Percentiles rank a stretch among this genome's conserved stretches.
Conservation (phyloP, 805 yeast species). For the Suhomyces sp. region DNA sequence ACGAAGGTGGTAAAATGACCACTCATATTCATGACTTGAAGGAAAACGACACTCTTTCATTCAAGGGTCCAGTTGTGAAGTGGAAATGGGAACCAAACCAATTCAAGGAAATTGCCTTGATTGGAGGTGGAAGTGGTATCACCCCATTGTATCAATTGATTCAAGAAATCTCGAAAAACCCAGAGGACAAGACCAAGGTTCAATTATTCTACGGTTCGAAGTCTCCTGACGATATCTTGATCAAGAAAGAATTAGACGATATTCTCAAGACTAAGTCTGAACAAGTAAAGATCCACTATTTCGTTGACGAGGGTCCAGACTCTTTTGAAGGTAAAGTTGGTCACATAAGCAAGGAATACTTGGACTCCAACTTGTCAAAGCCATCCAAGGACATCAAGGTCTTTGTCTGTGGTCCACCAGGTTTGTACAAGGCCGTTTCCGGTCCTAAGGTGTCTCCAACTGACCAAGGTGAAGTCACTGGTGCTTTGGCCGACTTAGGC, state of each 20-base stretch:
- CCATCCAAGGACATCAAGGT: slow-evolving; percentile 62
- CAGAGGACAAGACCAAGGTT: slow-evolving; percentile 86
- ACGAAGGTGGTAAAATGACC: slow-evolving; percentile 83
- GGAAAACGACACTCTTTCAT: slow-evolving; percentile 76
- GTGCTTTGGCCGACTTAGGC: slow-evolving; percentile 85
- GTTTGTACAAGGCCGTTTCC: slow-evolving; percentile 80
- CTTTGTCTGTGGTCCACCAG: slow-evolving; percentile 96
- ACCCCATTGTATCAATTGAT: slow-evolving; percentile 91
- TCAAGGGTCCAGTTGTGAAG: slow-evolving; percentile 92
- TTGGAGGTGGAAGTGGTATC: slow-evolving; percentile 97
- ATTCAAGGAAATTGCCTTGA: slow-evolving; percentile 72
- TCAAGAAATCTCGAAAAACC: slow-evolving; percentile 72
- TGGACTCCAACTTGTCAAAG: slow-evolving; percentile 58
- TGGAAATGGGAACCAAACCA: slow-evolving; percentile 89
- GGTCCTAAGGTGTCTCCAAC: slow-evolving; percentile 82
- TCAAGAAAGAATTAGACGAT: slow-evolving; percentile 73
- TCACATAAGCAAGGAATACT: slow-evolving; percentile 72
- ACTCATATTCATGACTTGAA: slow-evolving; percentile 68
- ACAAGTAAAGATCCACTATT: slow-evolving; percentile 75
- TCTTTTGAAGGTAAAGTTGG: slow-evolving; percentile 65
- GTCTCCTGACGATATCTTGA: slow-evolving; percentile 74
- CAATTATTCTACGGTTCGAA: slow-evolving; percentile 77
- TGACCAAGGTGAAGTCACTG: slow-evolving; percentile 94
- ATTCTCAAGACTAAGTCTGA: slow-evolving; percentile 68
- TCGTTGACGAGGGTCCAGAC: slow-evolving; percentile 64